These are phyloP conservation scores for Ajuga chamaepitys DNA, from an alignment of 257 asterid species.

Conservation along the genomic window DNA sequence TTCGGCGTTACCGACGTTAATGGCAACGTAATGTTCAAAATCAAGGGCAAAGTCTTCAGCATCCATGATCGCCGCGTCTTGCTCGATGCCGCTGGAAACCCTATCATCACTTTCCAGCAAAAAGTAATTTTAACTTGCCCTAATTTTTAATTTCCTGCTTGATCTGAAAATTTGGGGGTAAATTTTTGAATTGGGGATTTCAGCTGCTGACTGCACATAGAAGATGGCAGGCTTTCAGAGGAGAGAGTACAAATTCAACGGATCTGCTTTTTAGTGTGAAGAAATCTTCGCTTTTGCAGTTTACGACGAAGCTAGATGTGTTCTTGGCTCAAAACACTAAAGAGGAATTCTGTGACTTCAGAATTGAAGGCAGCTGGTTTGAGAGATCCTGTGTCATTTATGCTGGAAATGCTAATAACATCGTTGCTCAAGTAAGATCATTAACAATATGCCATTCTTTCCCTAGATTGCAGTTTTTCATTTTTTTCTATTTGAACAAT, in stretches of 20 bases:
- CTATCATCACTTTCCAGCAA: conserved; percentile 65
- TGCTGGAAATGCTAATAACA: conserved; percentile 40
- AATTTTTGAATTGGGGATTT: neutral
- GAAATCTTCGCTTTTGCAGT: conserved; percentile 44
- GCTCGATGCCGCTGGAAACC: conserved; percentile 59
- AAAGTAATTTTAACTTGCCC: conserved; percentile 32
- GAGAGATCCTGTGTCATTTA: conserved; percentile 48
- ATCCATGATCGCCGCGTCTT: conserved; percentile 62
- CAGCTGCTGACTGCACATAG: conserved; percentile 61
- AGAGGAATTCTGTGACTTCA: conserved; percentile 45
- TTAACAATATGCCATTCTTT: neutral
- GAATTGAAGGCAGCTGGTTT: conserved; percentile 58
- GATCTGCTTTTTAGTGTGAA: conserved; percentile 46
- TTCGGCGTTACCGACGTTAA: conserved; percentile 55
- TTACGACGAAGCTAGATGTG: conserved; percentile 46
- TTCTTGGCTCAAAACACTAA: conserved; percentile 38
- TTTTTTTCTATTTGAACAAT: neutral
- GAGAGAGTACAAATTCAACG: conserved; percentile 44
- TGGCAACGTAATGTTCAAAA: conserved; percentile 55
- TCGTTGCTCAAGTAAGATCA: conserved; percentile 63
- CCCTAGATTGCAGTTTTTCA: neutral
- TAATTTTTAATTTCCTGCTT: neutral
- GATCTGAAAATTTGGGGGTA: neutral
- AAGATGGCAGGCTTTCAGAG: conserved; percentile 60
- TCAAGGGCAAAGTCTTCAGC: conserved; percentile 58